Evolutionary conservation across 129 eudicot species (phyloP), one percentile per base, ranked within the genome.

Genomic region (Pulicaria dysenterica): DNA sequence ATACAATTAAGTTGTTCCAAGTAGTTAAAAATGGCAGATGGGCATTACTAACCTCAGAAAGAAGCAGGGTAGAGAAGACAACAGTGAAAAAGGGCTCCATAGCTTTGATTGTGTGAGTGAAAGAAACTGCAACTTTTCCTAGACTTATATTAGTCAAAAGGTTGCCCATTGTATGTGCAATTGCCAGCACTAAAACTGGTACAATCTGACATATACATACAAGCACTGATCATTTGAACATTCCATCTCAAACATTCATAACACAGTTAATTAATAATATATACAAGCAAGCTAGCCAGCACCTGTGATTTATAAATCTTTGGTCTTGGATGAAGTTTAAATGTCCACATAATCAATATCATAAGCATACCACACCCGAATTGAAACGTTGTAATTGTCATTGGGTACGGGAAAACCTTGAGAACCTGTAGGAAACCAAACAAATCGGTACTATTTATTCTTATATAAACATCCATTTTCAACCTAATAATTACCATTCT

Each of bases 11-110:
- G 31, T 2, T 24, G 31, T 24, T 24, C 31, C 31, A 24, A 24
- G 31, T 24, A 24, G 2, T 0, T 24, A 24, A 24, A 24, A 24
- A 24, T 24, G 31, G 31, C 31, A 24, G 31, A 24, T 24, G 31
- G 31, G 19, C 42, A 19, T 12, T 17, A 77, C 64, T 39, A n/a
- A 92, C 98, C 98, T 93, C 95, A 2, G 85, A 83, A 53, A 93
- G 75, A 12, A 93, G 84, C 43, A 93, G 79, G 63, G 82, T 76
- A 47, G 96, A 85, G 61, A 93, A 80, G 16, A 93, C 13, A 63
- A 93, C 98, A 6, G 98, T 85, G 84, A 93, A 93, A 79, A 93
- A 93, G 5, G 98, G 98, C 72, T 93, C 98, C 98, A 93, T 89
- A 7, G 98, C 95, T 85, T 93, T 93, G 75, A 93, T 89, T 2